Conservation (phyloP, 1,139 yeast species). For the Diutina scorzettiae region DNA sequence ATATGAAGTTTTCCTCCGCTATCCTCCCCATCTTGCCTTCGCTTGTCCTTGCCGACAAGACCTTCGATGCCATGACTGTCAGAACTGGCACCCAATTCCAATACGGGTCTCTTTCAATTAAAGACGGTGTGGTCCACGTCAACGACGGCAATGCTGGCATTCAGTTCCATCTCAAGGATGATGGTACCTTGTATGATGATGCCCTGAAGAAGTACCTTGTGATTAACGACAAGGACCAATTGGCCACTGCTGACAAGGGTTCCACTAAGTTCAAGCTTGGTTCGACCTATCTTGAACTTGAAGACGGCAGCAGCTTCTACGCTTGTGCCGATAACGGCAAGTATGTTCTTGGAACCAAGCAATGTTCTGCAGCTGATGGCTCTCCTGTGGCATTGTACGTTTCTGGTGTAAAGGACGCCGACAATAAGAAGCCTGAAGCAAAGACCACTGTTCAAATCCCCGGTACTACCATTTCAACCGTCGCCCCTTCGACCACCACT, state of each 20-base stretch:
- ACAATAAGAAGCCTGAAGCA: not conserved
- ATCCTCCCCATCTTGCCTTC: slow-evolving; percentile 14
- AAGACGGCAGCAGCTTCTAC: not conserved
- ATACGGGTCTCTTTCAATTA: not conserved
- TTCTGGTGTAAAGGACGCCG: not conserved
- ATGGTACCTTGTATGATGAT: slow-evolving; percentile 1
- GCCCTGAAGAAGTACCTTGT: not conserved
- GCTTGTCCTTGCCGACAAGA: slow-evolving; percentile 15
- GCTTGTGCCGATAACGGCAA: not conserved
- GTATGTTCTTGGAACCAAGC: not conserved
- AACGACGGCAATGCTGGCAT: not conserved
- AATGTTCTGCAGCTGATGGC: not conserved
- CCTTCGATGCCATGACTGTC: slow-evolving; percentile 14
- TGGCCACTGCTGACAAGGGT: not conserved
- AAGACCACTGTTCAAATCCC: not conserved
- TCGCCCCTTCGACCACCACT: not conserved
- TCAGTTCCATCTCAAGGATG: not conserved
- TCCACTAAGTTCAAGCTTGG: not conserved
- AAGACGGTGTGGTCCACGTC: not conserved
- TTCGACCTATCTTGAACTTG: not conserved
- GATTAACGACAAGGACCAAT: not conserved
- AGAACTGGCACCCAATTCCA: slow-evolving; percentile 15
- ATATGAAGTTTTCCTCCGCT: not conserved
- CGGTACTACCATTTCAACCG: not conserved
- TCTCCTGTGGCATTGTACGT: not conserved